phyloP scores from a whole-genome alignment of 371 early-diverging fungal species.

The Lichtheimia ramosa region DNA sequence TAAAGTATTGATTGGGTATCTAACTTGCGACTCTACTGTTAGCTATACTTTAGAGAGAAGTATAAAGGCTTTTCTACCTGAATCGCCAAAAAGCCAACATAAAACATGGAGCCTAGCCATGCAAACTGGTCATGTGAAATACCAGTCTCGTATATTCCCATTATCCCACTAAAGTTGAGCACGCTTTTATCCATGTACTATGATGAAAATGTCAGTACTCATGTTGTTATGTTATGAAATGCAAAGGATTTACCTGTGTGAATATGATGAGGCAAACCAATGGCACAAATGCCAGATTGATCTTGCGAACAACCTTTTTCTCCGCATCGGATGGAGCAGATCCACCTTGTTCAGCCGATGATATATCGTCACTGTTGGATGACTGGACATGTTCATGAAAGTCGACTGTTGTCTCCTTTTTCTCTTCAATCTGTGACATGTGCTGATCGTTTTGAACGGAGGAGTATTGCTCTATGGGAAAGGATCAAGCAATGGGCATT shows the following conservation, averaged over 20 bases:
- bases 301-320: conserved; percentile 10
- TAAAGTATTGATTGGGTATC: conserved; percentile 38
- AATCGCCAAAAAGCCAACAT: conserved; percentile 32
- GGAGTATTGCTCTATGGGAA: too few species aligned
- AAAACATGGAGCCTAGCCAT: conserved; percentile 36
- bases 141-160: conserved; percentile 22
- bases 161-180: conserved; percentile 23
- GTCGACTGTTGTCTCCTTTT: too few species aligned
- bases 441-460: too few species aligned
- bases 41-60: background rate
- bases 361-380: too few species aligned
- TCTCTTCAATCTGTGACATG: too few species aligned
- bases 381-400: too few species aligned
- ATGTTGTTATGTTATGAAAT: background rate
- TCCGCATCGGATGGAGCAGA: background rate
- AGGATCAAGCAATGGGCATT: too few species aligned
- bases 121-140: conserved; percentile 25
- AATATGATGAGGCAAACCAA: conserved; percentile 16
- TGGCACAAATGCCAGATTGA: conserved; percentile 15
- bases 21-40: background rate
- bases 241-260: conserved; percentile 15
- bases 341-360: too few species aligned
- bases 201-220: background rate
- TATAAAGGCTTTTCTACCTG: conserved; percentile 19
- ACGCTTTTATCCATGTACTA: conserved; percentile 40